Base-by-base conservation (phyloP, 148 eudicot genomes). In the Arctostaphylos glauca region DNA sequence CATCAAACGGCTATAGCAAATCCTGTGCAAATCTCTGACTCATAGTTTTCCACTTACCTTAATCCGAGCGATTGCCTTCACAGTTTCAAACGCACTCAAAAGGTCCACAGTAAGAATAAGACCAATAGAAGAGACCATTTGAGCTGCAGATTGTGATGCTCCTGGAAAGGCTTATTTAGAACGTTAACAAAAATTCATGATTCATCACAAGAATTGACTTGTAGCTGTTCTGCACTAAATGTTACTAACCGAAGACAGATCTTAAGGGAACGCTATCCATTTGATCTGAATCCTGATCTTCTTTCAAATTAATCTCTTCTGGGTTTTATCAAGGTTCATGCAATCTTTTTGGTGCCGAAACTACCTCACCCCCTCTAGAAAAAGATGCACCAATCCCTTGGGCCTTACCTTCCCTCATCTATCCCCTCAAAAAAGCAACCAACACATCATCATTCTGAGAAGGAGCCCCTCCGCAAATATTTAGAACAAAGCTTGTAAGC, bases 341-440 rank as follows among this genome's bases (percentile, higher is more conserved):
- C 70, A 64, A 68, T 68, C 47, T 68, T 38, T 68, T 2, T 68
- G 47, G 74, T 68, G 74, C 46, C 47, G 31, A 68, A 68, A 68
- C 74, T 64, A 23, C 70, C 10, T 64, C 38, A 64, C 70, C 31
- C 6, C 38, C 31, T 64, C 70, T 19, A 64, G 31, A 3, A 64
- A 64, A 64, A 64, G 70, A 64, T 64, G 70, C 38, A 64, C 31
- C 70, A 64, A 64, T 64, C 31, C 70, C 10, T 19, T 64, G n/a
- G 70, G 31, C 70, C 70, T 64, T 64, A 64, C 70, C 31, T 64
- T 64, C 70, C 41, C 14, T 64, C 31, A 38, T 14, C 70, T 19
- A 19, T 9, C 21, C 14, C 5, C 31, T 64, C 38, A 31, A 31
- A 31, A 31, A 31, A 31, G 38, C 38, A 31, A 31, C 38, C 1